Percentiles rank a stretch among this genome's conserved stretches.
phyloP scores from a whole-genome alignment of 2,329 filamentous ascomycete genomes.

The Gaeumannomyces tritici region DNA sequence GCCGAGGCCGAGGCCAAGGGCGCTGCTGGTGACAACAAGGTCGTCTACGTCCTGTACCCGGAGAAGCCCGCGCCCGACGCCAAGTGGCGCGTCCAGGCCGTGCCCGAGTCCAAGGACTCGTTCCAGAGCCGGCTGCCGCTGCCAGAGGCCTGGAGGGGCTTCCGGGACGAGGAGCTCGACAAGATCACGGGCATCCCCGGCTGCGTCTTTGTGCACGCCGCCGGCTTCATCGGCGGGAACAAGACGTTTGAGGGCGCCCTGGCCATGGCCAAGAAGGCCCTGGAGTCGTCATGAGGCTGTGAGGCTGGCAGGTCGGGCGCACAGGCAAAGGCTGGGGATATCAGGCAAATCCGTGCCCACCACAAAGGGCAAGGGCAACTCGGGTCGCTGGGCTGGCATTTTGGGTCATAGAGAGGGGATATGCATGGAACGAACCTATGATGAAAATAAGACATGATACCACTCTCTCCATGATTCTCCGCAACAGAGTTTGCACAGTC shows the following conservation, averaged over 20 bases:
- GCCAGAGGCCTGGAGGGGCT: slow-evolving; percentile 84
- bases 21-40: slow-evolving; percentile 25
- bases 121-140: slow-evolving; percentile 89
- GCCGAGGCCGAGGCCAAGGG: slow-evolving; percentile 29
- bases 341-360: neutral
- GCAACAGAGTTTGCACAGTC: neutral
- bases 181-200: slow-evolving; percentile 58
- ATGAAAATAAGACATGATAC: neutral
- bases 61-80: slow-evolving; percentile 65
- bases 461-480: neutral
- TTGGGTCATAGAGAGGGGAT: neutral
- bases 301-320: neutral
- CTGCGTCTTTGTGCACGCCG: slow-evolving; percentile 86
- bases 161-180: slow-evolving; percentile 78
- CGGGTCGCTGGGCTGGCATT: neutral
- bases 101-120: slow-evolving; percentile 74
- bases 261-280: slow-evolving; percentile 73
- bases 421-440: neutral
- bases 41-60: slow-evolving; percentile 85
- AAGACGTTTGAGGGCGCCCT: slow-evolving; percentile 81
- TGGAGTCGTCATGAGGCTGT: slow-evolving; percentile 25
- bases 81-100: slow-evolving; percentile 91
- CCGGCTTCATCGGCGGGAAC: slow-evolving; percentile 94
- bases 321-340: neutral
- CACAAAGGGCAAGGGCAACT: neutral